Conservation (phyloP, 2,329 filamentous ascomycete species). For the Periconia sp. region DNA sequence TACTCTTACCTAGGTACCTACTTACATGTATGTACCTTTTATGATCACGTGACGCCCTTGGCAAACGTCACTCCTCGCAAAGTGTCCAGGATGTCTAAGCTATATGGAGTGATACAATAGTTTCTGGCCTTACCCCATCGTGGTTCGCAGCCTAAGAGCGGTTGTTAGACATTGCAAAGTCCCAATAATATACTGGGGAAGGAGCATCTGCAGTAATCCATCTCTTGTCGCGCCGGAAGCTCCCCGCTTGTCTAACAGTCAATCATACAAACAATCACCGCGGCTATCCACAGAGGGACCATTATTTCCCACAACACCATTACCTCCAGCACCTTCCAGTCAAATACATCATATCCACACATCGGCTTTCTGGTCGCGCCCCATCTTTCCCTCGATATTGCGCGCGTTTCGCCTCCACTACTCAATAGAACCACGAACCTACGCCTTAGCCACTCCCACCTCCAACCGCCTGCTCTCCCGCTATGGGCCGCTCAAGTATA, state of each 20-base stretch:
- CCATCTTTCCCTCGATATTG: not conserved
- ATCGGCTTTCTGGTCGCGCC: not conserved
- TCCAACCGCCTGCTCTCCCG: not conserved
- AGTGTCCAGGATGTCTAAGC: not conserved
- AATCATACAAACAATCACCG: not conserved
- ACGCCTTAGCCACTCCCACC: not conserved
- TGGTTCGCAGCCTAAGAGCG: not conserved
- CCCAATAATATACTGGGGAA: not conserved
- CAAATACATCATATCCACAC: not conserved
- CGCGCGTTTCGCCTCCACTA: not conserved
- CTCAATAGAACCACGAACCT: not conserved
- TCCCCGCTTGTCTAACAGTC: not conserved
- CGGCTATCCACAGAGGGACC: not conserved
- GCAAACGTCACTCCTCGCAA: slow-evolving; percentile 1
- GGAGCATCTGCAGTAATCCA: not conserved
- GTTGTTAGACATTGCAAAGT: not conserved
- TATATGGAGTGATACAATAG: too few relatives aligned
- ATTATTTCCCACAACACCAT: not conserved
- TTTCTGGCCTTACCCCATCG: not conserved
- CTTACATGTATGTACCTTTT: too few relatives aligned
- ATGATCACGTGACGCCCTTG: not conserved
- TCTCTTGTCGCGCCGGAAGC: not conserved
- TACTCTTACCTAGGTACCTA: too few relatives aligned
- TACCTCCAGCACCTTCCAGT: not conserved
- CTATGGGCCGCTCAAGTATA: slow-evolving; percentile 41